These are phyloP conservation scores for Boletus sp. DNA, from an alignment of 1,284 basidiomycete genomes.

Conservation along the genomic window DNA sequence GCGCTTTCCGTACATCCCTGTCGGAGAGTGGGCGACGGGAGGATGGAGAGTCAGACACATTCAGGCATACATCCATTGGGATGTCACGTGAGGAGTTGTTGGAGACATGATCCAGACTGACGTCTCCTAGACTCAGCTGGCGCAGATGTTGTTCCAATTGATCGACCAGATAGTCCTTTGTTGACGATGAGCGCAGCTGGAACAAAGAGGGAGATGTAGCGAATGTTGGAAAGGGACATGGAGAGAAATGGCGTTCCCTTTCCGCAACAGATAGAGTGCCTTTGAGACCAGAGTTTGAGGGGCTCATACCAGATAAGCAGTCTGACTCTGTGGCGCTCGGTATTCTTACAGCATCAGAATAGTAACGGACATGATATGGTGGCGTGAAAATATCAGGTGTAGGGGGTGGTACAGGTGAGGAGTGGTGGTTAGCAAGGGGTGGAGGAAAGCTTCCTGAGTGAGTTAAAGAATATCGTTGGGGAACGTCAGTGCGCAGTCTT, in stretches of 20 bases:
- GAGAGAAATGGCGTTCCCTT: background rate
- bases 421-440: conserved; percentile 3
- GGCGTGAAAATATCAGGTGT: background rate
- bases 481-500: conserved; percentile 8
- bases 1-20: background rate
- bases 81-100: background rate
- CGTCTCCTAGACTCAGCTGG: conserved; percentile 19
- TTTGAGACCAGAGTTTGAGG: background rate
- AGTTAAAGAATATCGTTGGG: conserved; percentile 6
- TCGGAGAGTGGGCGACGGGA: background rate
- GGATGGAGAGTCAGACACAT: background rate
- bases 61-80: background rate
- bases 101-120: background rate
- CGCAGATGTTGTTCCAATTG: conserved; percentile 21
- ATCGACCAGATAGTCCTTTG: conserved; percentile 23
- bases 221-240: conserved; percentile 2
- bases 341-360: conserved; percentile 9
- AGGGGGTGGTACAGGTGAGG: conserved; percentile 5
- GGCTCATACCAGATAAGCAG: conserved; percentile 16
- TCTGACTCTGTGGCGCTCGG: conserved; percentile 8
- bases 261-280: background rate
- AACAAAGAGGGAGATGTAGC: conserved; percentile 25
- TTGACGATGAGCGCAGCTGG: conserved; percentile 22
- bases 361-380: background rate
- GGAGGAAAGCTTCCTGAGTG: conserved; percentile 3